A percentile compares a stretch with the other conserved stretches of the same genome.
phyloP scores from a whole-genome alignment of 176 grass and related monocot species.

The Leersia perrieri region DNA sequence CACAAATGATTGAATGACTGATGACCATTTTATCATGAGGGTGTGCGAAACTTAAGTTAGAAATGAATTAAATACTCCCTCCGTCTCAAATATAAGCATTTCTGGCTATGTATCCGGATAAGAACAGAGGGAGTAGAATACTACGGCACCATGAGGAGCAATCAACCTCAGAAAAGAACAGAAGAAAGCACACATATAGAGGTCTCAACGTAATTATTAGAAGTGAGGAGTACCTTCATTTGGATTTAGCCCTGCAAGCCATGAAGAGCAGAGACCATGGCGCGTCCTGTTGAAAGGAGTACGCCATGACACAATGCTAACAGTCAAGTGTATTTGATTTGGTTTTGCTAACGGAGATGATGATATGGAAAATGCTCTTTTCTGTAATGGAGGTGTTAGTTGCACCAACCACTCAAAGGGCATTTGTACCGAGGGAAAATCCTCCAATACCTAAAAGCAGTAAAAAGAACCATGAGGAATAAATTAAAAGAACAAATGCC shows the following conservation, averaged over 20 bases:
- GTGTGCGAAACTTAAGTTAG: conserved; percentile 1
- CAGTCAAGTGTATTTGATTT: conserved; percentile 78
- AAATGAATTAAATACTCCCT: not conserved
- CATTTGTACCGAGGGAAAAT: conserved; percentile 87
- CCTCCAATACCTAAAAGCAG: conserved; percentile 70
- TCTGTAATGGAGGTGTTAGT: conserved; percentile 86
- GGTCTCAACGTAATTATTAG: not conserved
- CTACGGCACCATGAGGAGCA: not conserved
- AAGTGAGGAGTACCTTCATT: conserved; percentile 43
- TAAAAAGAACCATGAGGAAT: conserved; percentile 17
- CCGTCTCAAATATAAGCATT: no score
- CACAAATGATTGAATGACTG: not conserved
- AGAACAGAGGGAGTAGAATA: no score
- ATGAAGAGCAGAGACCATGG: conserved; percentile 78
- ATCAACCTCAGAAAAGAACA: conserved; percentile 4
- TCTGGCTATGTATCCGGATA: no score
- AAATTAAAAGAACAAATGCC: not conserved
- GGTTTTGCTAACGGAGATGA: conserved; percentile 78
- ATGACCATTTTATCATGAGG: not conserved
- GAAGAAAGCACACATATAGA: not conserved
- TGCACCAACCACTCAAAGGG: conserved; percentile 97
- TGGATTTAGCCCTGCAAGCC: conserved; percentile 64
- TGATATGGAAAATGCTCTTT: conserved; percentile 91
- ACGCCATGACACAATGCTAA: conserved; percentile 72
- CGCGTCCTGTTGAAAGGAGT: conserved; percentile 76